A percentile compares a stretch with the other conserved stretches of the same genome.
Conservation (phyloP, 2,329 filamentous ascomycete species). For the Cladophialophora immunda region DNA sequence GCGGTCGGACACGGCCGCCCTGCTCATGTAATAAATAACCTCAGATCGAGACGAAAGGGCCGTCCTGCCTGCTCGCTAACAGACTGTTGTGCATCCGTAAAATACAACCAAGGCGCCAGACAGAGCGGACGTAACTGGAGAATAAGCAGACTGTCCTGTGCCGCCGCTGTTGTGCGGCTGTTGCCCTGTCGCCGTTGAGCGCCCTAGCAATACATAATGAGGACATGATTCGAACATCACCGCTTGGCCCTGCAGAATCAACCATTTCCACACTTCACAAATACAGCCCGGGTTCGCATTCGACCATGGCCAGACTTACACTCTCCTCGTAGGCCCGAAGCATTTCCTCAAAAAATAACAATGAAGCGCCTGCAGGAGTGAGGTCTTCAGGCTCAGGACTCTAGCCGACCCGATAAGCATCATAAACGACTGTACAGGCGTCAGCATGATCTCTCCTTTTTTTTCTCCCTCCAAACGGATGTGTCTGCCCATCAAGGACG, state of each 20-base stretch:
- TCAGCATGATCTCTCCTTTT: constrained; percentile 6
- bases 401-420: constrained; percentile 40
- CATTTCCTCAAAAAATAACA: neutral
- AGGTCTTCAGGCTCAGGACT: constrained; percentile 1
- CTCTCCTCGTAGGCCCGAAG: neutral
- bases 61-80: neutral
- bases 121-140: neutral
- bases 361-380: neutral
- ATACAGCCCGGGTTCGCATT: neutral
- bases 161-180: neutral
- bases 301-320: neutral
- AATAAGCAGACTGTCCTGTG: neutral
- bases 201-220: constrained; percentile 4
- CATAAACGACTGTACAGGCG: constrained; percentile 37
- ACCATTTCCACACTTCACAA: neutral
- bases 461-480: no score
- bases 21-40: neutral
- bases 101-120: neutral
- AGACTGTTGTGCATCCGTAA: neutral
- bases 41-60: neutral
- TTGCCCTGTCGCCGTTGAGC: neutral
- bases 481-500: neutral
- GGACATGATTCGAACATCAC: neutral
- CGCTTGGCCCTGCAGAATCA: neutral
- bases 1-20: neutral